phyloP scores from a whole-genome alignment of 2,329 filamentous ascomycete genomes.

The Elsinoe necatrix region DNA sequence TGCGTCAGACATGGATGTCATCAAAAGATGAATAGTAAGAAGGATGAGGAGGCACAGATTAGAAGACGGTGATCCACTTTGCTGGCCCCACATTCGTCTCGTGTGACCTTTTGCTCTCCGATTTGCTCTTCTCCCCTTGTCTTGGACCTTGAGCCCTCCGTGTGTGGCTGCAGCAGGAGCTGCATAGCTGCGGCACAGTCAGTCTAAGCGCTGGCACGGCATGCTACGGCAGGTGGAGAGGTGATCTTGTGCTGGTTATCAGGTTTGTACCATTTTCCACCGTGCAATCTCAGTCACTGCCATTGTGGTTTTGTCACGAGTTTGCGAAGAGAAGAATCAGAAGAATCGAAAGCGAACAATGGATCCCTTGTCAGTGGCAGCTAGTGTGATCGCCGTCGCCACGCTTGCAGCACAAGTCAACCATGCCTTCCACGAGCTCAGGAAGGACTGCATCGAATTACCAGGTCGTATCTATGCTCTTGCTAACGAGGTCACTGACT shows the following conservation, averaged over 20 bases:
- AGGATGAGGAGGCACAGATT: background rate
- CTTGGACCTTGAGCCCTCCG: background rate
- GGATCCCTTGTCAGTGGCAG: slow-evolving; percentile 25
- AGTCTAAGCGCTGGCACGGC: background rate
- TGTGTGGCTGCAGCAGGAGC: background rate
- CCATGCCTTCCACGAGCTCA: slow-evolving; percentile 22
- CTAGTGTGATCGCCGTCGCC: slow-evolving; percentile 23
- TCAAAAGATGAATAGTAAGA: background rate
- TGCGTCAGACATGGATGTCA: background rate
- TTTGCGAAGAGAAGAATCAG: too few relatives aligned
- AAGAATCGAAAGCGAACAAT: slow-evolving; percentile 16
- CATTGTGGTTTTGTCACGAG: too few relatives aligned
- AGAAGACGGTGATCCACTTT: too few relatives aligned
- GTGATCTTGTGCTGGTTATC: too few relatives aligned
- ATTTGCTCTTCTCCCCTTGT: background rate
- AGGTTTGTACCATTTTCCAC: background rate
- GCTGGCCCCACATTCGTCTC: background rate
- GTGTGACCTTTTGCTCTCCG: background rate
- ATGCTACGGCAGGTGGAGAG: background rate
- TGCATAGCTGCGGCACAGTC: background rate
- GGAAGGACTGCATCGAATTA: slow-evolving; percentile 23
- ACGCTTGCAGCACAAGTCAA: slow-evolving; percentile 23
- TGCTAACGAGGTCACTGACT: slow-evolving; percentile 28
- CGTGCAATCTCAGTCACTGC: too few relatives aligned
- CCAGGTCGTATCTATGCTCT: slow-evolving; percentile 27